A percentile compares a stretch with the other conserved stretches of the same genome.
phyloP scores from a whole-genome alignment of 1,139 yeast genomes.

The Pichia sp. region DNA sequence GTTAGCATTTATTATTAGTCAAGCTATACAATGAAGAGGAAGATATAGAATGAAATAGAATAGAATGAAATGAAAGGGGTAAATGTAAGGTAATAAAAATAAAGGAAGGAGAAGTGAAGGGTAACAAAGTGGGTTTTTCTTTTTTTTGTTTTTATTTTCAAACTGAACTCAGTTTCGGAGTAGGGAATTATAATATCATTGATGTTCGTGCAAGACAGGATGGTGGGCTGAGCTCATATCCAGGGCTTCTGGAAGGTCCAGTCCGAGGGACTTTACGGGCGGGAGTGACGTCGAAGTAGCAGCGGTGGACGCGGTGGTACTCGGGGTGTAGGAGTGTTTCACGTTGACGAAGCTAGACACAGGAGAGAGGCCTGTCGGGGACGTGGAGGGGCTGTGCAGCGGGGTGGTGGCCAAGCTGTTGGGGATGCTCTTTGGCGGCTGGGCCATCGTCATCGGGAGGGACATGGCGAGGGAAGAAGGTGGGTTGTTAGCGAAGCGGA shows the following conservation, averaged over 20 bases:
- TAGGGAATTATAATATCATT: not conserved
- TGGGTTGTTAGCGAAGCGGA: constrained; percentile 1
- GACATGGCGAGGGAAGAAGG: not conserved
- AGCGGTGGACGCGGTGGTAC: not conserved
- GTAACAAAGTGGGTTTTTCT: no score
- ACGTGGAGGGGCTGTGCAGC: constrained; percentile 10
- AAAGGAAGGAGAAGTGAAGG: not conserved
- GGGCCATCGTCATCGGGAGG: not conserved
- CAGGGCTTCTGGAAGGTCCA: constrained; percentile 5
- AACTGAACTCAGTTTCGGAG: no score
- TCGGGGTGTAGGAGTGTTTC: not conserved
- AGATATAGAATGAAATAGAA: not conserved
- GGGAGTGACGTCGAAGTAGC: constrained; percentile 1
- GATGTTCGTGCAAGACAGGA: not conserved
- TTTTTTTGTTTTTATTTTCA: no score
- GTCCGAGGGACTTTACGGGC: constrained; percentile 8
- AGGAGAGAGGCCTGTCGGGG: constrained; percentile 7
- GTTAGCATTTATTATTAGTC: not conserved
- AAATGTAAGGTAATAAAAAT: not conserved
- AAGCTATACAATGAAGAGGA: not conserved
- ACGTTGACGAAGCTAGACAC: constrained; percentile 7
- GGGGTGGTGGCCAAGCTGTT: constrained; percentile 8
- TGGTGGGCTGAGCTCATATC: constrained; percentile 5
- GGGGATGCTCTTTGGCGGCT: constrained; percentile 2
- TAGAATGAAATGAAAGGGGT: not conserved